These are phyloP conservation scores for Houttuynia cordata DNA, from an alignment of 164 flowering plant species.

Conservation along the genomic window DNA sequence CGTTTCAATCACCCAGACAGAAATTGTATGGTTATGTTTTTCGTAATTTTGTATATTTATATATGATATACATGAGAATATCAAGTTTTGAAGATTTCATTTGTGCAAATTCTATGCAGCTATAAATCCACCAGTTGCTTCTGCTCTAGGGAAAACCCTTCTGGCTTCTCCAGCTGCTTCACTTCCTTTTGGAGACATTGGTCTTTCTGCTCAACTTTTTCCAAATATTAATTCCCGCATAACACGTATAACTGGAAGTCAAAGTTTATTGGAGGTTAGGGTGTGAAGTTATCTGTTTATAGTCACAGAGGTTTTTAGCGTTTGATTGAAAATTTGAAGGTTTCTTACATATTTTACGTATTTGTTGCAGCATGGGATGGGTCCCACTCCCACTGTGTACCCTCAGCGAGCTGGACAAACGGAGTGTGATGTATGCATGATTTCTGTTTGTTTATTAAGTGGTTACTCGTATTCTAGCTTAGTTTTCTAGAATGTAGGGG, in stretches of 20 bases:
- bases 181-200: slow-evolving; percentile 39
- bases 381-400: slow-evolving; percentile 26
- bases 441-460: neutral
- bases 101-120: slow-evolving; percentile 23
- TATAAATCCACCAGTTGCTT: slow-evolving; percentile 32
- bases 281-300: neutral
- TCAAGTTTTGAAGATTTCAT: neutral
- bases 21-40: slow-evolving; percentile 24
- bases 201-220: slow-evolving; percentile 39
- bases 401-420: slow-evolving; percentile 86
- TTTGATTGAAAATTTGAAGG: neutral
- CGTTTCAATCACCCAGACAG: slow-evolving; percentile 85
- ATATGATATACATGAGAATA: too few relatives aligned
- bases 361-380: slow-evolving; percentile 61
- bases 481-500: too few relatives aligned
- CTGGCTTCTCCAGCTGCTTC: slow-evolving; percentile 35
- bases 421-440: slow-evolving; percentile 75
- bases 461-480: too few relatives aligned
- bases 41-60: neutral
- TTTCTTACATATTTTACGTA: slow-evolving; percentile 4
- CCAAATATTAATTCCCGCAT: slow-evolving; percentile 48
- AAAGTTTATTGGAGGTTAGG: neutral
- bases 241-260: slow-evolving; percentile 39
- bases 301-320: neutral
- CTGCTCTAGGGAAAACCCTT: slow-evolving; percentile 31